Evolutionary conservation across 1,284 basidiomycete genomes (phyloP), one percentile per base, ranked within the genome.

Genomic region (Apiotrichum akiyoshidainum): DNA sequence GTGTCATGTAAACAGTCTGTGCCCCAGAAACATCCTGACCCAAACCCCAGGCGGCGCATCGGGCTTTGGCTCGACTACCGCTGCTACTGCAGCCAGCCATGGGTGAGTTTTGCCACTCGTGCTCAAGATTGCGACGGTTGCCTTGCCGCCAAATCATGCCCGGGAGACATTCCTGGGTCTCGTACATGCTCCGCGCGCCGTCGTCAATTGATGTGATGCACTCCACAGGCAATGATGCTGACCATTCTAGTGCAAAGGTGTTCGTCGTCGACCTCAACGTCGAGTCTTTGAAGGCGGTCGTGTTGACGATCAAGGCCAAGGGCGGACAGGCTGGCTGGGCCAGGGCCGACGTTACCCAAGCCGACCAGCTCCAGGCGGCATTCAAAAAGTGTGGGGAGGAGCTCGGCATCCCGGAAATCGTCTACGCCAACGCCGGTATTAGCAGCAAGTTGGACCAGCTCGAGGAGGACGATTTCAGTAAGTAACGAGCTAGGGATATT

Each of bases 341-440:
- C 19, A 50, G 55, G 7, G 59, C 58, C 16, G 60, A 69, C 48
- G 64, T 69, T 3, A 63, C 64, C 1, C 52, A 57, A 12, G 50
- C 44, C n/a, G 44, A 63, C 13, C 48, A 58, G 13, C 35, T 63
- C 12, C 48, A 46, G 21, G 33, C 46, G 16, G 57, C 64, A 12
- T 65, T 69, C 47, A 52, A 56, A 19, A 55, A 58, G 45, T 61
- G 61, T 40, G 22, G 48, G 10, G 47, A 41, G 16, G 58, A 54
- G 11, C 65, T 60, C 35, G 64, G 65, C 17, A 47, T 56, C 0
- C 60, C 67, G 5, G 67, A 69, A 41, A 57, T 69, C 11, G 67
- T 69, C 13, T 52, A 63, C 48, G 67, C 64, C 34, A 69, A 67
- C 46, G 67, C 67, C 13, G 67, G 67, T 31, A 58, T 68, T 0